These are phyloP conservation scores for Monosporozyma solicola DNA, from an alignment of 805 yeast species.

Conservation along the genomic window DNA sequence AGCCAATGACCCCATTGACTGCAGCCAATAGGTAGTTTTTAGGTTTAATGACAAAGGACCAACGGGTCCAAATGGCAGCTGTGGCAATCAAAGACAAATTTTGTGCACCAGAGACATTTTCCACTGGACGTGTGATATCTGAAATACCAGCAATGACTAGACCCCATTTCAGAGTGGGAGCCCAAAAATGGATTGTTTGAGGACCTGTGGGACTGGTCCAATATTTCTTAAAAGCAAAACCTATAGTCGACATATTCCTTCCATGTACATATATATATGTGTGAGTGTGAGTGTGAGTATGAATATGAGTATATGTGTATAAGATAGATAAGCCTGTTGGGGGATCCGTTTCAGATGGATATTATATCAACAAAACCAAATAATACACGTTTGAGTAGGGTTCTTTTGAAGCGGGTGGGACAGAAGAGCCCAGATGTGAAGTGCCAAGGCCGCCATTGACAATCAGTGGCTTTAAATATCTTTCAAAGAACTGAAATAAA, in stretches of 20 bases:
- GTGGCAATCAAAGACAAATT: constrained; percentile 71
- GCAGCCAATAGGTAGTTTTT: constrained; percentile 81
- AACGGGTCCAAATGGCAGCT: constrained; percentile 95
- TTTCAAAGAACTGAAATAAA: background rate
- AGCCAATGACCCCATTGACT: constrained; percentile 87
- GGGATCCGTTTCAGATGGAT: background rate
- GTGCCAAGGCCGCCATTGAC: background rate
- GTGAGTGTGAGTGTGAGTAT: background rate
- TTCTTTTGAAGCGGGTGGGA: background rate
- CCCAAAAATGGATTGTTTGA: constrained; percentile 94
- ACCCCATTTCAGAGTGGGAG: constrained; percentile 77
- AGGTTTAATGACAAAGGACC: constrained; percentile 93
- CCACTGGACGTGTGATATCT: constrained; percentile 87
- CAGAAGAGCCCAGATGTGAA: background rate
- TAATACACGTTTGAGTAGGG: background rate
- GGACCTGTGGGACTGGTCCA: constrained; percentile 91
- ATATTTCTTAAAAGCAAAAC: constrained; percentile 50
- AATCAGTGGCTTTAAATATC: background rate
- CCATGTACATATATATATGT: too few relatives aligned
- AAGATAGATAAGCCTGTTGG: background rate
- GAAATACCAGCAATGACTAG: constrained; percentile 86
- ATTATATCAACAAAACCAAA: background rate
- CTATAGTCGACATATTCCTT: constrained; percentile 6
- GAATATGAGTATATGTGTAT: background rate
- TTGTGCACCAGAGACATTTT: constrained; percentile 75